Evolutionary conservation across 2,329 filamentous ascomycete genomes (phyloP).

Genomic region (Paecilomyces formosus): DNA sequence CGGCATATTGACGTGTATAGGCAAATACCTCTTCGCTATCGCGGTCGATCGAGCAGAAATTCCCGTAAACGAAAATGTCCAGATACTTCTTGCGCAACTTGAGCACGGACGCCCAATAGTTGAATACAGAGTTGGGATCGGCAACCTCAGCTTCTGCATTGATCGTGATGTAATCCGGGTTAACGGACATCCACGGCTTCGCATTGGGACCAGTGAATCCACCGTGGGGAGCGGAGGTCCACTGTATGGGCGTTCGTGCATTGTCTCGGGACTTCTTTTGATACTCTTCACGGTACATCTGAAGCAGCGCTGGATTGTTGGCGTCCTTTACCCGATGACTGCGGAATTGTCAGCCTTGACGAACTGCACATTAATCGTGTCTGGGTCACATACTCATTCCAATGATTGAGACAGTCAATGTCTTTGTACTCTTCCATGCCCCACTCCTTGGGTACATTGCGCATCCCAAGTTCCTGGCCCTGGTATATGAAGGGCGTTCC

Average conservation of each 20-base stretch:
- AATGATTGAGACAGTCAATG: slow-evolving; percentile 54
- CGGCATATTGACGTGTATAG: slow-evolving; percentile 40
- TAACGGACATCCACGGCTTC: slow-evolving; percentile 64
- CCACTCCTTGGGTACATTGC: slow-evolving; percentile 56
- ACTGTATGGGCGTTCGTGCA: slow-evolving; percentile 64
- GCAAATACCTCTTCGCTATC: slow-evolving; percentile 50
- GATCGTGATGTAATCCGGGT: slow-evolving; percentile 54
- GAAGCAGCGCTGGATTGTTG: slow-evolving; percentile 19
- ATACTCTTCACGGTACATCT: slow-evolving; percentile 24
- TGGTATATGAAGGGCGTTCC: slow-evolving; percentile 64
- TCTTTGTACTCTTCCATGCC: slow-evolving; percentile 61
- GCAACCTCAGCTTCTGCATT: slow-evolving; percentile 44
- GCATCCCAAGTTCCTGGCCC: slow-evolving; percentile 62
- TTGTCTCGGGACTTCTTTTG: slow-evolving; percentile 53
- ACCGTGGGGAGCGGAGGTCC: slow-evolving; percentile 52
- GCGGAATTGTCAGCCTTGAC: neutral
- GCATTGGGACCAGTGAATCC: slow-evolving; percentile 54
- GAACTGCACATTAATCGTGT: slow-evolving; percentile 23
- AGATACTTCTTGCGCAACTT: slow-evolving; percentile 52
- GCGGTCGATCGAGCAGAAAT: slow-evolving; percentile 49
- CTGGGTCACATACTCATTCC: slow-evolving; percentile 33
- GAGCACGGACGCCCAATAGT: slow-evolving; percentile 57
- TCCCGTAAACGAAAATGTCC: slow-evolving; percentile 61
- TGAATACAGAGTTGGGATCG: slow-evolving; percentile 45
- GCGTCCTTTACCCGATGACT: slow-evolving; percentile 24